Conservation (phyloP, 176 grass and related monocot species). For the Ensete glaucum region DNA sequence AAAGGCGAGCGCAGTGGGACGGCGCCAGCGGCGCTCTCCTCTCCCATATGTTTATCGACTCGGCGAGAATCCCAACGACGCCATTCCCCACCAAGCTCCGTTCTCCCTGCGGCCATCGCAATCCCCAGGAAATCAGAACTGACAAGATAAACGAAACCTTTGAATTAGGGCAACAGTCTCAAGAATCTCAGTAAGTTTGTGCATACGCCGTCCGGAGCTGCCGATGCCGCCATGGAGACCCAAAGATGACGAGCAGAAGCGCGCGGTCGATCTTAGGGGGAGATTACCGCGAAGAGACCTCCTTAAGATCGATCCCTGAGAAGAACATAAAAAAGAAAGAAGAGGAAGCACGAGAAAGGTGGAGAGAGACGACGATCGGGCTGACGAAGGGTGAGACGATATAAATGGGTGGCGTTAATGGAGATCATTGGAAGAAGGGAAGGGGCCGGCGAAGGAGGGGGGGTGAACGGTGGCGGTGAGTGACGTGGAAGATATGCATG, state of each 20-base stretch:
- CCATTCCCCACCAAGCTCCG: conserved; percentile 71
- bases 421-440: too few relatives aligned
- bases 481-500: too few relatives aligned
- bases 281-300: neutral
- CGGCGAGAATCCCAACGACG: conserved; percentile 66
- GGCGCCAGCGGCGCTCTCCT: conserved; percentile 73
- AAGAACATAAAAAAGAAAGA: neutral
- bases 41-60: conserved; percentile 92
- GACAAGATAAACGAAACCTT: neutral
- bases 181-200: neutral
- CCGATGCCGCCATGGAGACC: neutral
- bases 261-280: neutral
- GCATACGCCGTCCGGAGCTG: neutral
- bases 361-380: too few relatives aligned
- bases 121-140: too few relatives aligned
- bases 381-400: too few relatives aligned
- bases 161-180: neutral
- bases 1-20: conserved; percentile 69
- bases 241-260: neutral
- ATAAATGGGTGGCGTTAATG: too few relatives aligned
- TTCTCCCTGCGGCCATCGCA: conserved; percentile 26
- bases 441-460: too few relatives aligned
- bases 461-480: too few relatives aligned
- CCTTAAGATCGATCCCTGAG: neutral
- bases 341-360: too few relatives aligned